A percentile compares a stretch with the other conserved stretches of the same genome.
Evolutionary conservation across 257 asterid species (phyloP).

Genomic region (Przewalskia tangutica): DNA sequence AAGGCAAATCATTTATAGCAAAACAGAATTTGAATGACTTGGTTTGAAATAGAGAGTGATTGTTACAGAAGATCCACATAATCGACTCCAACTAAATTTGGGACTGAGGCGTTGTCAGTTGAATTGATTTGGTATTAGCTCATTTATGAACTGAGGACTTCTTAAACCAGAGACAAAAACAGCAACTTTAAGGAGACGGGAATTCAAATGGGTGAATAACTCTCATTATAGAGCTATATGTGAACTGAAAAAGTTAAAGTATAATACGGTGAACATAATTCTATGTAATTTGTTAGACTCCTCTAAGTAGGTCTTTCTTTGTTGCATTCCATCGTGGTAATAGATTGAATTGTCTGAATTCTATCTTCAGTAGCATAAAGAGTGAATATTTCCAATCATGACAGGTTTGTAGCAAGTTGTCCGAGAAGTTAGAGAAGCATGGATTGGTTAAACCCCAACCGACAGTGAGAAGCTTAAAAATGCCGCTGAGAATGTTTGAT

Average conservation of each 20-base stretch:
- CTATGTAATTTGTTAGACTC: not conserved
- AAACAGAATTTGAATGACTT: not conserved
- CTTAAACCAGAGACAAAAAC: not conserved
- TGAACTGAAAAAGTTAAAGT: not conserved
- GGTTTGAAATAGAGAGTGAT: not conserved
- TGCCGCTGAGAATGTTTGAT: constrained; percentile 91
- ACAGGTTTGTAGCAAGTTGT: constrained; percentile 68
- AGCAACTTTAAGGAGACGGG: not conserved
- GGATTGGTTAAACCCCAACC: constrained; percentile 81
- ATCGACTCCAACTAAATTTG: not conserved
- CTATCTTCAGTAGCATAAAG: not conserved
- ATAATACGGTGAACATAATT: not conserved
- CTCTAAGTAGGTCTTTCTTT: not conserved
- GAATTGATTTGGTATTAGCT: not conserved
- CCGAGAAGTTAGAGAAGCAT: constrained; percentile 88
- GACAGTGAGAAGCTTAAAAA: constrained; percentile 77
- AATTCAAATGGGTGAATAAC: not conserved
- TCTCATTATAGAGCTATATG: not conserved
- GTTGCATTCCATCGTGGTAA: not conserved
- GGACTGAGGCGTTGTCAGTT: not conserved
- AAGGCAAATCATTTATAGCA: not conserved
- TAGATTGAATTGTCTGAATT: constrained; percentile 3
- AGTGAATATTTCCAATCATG: not conserved
- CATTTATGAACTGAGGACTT: not conserved
- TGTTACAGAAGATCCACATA: not conserved